Evolutionary conservation across 1,139 yeast species (phyloP).

Genomic region (Groenewaldozyma auringiensis): DNA sequence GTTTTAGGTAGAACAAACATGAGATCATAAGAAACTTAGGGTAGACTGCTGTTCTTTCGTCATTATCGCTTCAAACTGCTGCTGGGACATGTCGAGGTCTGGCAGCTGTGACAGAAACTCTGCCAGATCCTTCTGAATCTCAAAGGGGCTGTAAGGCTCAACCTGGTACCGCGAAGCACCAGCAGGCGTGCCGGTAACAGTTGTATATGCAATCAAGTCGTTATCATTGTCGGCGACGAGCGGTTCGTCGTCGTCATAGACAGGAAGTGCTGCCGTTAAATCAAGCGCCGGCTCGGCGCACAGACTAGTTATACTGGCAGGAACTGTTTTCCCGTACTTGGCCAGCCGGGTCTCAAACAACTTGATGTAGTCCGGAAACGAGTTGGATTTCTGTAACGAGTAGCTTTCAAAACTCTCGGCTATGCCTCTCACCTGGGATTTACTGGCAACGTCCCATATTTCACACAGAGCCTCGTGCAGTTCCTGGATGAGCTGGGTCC

Average conservation of each 20-base stretch:
- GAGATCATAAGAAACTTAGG: no score
- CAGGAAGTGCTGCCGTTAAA: no score
- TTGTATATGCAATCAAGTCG: background rate
- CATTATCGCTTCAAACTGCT: no score
- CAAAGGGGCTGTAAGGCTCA: no score
- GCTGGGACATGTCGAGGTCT: no score
- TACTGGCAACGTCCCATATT: conserved; percentile 2
- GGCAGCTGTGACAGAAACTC: background rate
- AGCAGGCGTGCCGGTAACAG: no score
- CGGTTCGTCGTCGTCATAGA: no score
- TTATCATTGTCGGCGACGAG: no score
- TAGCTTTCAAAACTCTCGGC: conserved; percentile 6
- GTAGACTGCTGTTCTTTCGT: no score
- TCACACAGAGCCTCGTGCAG: conserved; percentile 2
- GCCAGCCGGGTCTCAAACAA: conserved; percentile 1
- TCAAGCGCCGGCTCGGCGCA: no score
- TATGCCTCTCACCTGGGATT: conserved; percentile 3
- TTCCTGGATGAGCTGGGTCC: conserved; percentile 1
- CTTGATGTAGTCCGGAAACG: conserved; percentile 1
- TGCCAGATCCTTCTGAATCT: background rate
- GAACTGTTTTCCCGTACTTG: conserved; percentile 2
- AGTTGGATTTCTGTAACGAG: background rate
- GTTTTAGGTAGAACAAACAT: no score
- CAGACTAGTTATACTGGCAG: background rate
- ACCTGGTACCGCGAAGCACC: no score